Percentiles rank a stretch among this genome's conserved stretches.
Conservation (phyloP, 2,329 filamentous ascomycete species). For the Camptophora hylomeconis region DNA sequence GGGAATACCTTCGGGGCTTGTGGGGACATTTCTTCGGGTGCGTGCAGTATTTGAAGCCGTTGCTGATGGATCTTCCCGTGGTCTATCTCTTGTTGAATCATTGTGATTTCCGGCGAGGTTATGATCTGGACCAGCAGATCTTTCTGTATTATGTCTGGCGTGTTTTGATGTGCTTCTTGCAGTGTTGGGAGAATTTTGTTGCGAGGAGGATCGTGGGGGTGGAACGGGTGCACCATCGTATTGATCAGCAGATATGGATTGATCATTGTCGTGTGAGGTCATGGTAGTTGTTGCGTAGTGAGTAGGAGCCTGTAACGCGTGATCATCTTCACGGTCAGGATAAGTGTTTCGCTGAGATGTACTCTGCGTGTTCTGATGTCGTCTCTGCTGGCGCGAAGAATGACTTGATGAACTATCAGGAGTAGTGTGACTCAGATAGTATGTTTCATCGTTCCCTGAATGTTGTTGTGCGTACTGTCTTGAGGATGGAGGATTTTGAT, state of each 20-base stretch:
- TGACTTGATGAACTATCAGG: constrained; percentile 6
- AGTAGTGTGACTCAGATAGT: constrained; percentile 2
- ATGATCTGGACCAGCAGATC: constrained; percentile 24
- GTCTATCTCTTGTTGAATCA: constrained; percentile 29
- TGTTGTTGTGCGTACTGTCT: constrained; percentile 4
- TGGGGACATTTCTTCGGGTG: constrained; percentile 34
- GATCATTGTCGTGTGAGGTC: constrained; percentile 19
- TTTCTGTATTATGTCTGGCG: constrained; percentile 25
- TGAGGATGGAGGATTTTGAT: constrained; percentile 1
- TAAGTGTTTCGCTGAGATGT: constrained; percentile 2
- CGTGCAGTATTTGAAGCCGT: constrained; percentile 24
- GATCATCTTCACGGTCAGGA: not conserved
- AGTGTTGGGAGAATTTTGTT: constrained; percentile 29
- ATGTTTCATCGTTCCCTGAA: constrained; percentile 1
- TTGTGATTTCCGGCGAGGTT: constrained; percentile 28
- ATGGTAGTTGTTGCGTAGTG: constrained; percentile 1
- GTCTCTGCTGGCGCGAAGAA: constrained; percentile 3
- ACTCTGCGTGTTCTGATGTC: constrained; percentile 1
- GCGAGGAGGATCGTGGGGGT: constrained; percentile 71
- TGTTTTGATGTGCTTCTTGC: constrained; percentile 27
- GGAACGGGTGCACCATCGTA: constrained; percentile 53
- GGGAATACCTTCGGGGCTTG: constrained; percentile 34
- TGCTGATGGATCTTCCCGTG: constrained; percentile 21
- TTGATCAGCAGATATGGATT: constrained; percentile 32
- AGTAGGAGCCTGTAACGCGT: too few relatives aligned